Base-by-base conservation (phyloP, 129 eudicot species). In the Heracleum sosnowskyi region DNA sequence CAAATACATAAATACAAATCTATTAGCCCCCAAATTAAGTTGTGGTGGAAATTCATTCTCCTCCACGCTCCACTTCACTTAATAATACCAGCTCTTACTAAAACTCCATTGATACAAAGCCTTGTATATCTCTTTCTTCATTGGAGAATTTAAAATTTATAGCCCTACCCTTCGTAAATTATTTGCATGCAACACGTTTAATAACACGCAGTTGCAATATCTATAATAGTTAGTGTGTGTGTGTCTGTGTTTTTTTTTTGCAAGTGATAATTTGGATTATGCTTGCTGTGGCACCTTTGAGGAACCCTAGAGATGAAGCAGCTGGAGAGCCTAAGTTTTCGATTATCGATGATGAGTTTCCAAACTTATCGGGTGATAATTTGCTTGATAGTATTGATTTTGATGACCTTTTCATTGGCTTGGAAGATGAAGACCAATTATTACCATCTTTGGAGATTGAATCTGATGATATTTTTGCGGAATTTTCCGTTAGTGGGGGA, bases 371-470 rank as follows among this genome's bases (percentile, higher is more conserved):
- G 4, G 84, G 79, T 44, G 93, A 89, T 73, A 91, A 88, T 83
- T 77, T 95, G 76, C 82, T 95, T 4, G 99, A 92, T 47, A 92
- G 95, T 82, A 92, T 96, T 77, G 95, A 92, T 81, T 92, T 96
- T n/a, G 99, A 86, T 49, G 97, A 96, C 73, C 76, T 96, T 11
- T 96, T 96, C 47, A 87, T 81, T 35, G 96, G 93, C 39, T 88
- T 94, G 83, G 88, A 85, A 73, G 88, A 86, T 44, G 89, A 79
- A 64, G 96, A 94, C 11, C 75, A 71, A 46, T 87, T 82, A 83
- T 49, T 95, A 76, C 96, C 98, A 0, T 90, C 85, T 88, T 83
- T 96, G 88, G 98, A 91, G 72, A 88, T 91, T 96, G 98, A 91
- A 82, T 76, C 92, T 11, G 96, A 40, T 20, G 75, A 88, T 40